A percentile compares a stretch with the other conserved stretches of the same genome.
Conservation (phyloP, 2,329 filamentous ascomycete species). For the Diaporthe batatas region DNA sequence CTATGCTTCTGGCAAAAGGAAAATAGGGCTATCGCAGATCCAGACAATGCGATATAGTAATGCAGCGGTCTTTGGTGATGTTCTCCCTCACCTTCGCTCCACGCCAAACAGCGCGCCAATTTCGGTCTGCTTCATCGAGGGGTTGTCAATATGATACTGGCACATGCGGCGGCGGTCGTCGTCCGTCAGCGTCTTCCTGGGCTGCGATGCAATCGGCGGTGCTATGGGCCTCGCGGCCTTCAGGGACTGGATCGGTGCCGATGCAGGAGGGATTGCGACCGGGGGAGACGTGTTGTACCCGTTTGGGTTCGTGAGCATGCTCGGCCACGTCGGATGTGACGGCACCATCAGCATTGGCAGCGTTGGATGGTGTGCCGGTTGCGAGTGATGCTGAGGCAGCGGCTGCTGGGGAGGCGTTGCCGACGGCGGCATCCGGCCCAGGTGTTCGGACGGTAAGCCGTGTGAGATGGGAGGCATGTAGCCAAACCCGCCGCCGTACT, state of each 20-base stretch:
- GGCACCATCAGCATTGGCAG: conserved; percentile 81
- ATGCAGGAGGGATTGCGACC: conserved; percentile 69
- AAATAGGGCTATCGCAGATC: not conserved
- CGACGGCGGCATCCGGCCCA: conserved; percentile 69
- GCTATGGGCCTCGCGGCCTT: conserved; percentile 58
- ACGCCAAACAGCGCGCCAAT: conserved; percentile 97
- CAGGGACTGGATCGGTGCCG: conserved; percentile 64
- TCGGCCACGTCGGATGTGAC: conserved; percentile 79
- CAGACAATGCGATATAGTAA: not conserved
- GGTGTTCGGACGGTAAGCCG: conserved; percentile 63
- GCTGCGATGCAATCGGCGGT: conserved; percentile 70
- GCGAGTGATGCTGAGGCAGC: conserved; percentile 64
- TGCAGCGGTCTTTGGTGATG: not conserved
- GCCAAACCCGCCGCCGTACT: conserved; percentile 72
- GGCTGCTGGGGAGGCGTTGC: conserved; percentile 66
- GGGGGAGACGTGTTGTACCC: conserved; percentile 70
- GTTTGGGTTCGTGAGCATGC: conserved; percentile 81
- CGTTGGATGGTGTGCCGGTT: conserved; percentile 61
- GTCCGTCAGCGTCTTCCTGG: conserved; percentile 89
- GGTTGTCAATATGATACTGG: conserved; percentile 90
- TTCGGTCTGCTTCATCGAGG: conserved; percentile 92
- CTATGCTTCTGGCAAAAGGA: not conserved
- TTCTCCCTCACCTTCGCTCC: conserved; percentile 86
- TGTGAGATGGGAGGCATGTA: conserved; percentile 68
- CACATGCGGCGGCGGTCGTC: conserved; percentile 94